A percentile compares a stretch with the other conserved stretches of the same genome.
phyloP scores from a whole-genome alignment of 306 rosid genomes.

The Mimosa bimucronata region DNA sequence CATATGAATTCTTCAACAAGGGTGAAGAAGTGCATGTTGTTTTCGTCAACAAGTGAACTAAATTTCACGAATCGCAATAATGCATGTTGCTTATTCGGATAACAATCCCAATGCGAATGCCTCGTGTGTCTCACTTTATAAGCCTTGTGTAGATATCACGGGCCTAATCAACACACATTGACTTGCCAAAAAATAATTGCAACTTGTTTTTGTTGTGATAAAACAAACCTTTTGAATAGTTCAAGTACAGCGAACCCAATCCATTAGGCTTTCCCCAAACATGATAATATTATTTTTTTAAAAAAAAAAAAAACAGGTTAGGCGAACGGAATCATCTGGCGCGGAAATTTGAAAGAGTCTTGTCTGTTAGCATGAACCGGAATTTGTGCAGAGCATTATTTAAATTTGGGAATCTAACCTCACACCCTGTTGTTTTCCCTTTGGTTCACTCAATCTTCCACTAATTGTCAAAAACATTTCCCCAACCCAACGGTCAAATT shows the following conservation, averaged over 20 bases:
- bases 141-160: constrained; percentile 19
- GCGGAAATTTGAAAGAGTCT: constrained; percentile 40
- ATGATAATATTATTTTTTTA: not conserved
- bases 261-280: not conserved
- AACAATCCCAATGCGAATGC: not conserved
- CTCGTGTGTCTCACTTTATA: not conserved
- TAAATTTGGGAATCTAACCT: constrained; percentile 44
- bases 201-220: not conserved
- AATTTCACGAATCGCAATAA: not conserved
- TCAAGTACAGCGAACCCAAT: not conserved
- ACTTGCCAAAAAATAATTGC: not conserved
- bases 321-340: not conserved
- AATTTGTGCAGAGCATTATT: constrained; percentile 34
- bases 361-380: constrained; percentile 29
- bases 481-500: constrained; percentile 61
- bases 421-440: constrained; percentile 52
- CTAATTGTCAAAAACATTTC: constrained; percentile 17
- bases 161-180: constrained; percentile 17
- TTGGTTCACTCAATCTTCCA: constrained; percentile 36
- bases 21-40: not conserved
- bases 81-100: not conserved
- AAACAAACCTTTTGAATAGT: not conserved
- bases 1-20: too few relatives aligned
- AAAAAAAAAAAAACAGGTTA: not conserved
- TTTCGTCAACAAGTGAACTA: not conserved